Evolutionary conservation across 768 basidiomycete genomes (phyloP), one percentile per base, ranked within the genome.

Genomic region (Trametes sanguinea): DNA sequence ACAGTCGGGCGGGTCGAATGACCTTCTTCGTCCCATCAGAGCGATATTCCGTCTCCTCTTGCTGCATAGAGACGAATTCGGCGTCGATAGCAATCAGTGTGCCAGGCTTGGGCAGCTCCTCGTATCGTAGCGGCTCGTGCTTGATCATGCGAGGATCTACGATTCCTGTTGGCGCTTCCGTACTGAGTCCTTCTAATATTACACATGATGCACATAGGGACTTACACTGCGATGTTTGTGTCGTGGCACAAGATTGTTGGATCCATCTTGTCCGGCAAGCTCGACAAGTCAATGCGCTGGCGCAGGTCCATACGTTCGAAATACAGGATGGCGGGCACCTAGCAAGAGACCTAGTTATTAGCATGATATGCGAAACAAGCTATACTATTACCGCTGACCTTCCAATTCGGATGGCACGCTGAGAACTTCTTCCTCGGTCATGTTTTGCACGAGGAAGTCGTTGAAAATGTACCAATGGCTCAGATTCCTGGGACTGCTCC

Each of bases 11-110:
- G 2, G 97, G 97, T 11, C 95, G 85, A 32, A 98, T 78, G 39
- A 98, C 88, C 68, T 92, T 95, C 72, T 92, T 95, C 2, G 91
- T 92, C 13, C 96, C 95, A 67, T 99, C 95, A 0, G 96, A 97
- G 17, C 93, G 87, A 68, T 89, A 92, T 71, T 99, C 97, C 33
- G 89, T 90, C 74, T 98, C 97, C 77, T 98, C 97, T 90, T 95
- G 92, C 73, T 98, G 95, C 85, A 99, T 91, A 5, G 88, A 90
- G 27, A 99, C 96, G 71, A 99, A 99, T 70, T 99, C 96, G 1
- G 96, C 95, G 69, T 99, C 97, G 64, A 99, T 98, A 3, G 96
- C 88, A 40, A 99, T 88, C 44, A 96, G 76, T 5, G 90, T 95
- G 11, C 94, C 97, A 5, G 89, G 87, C 58, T 76, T 83, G 0